Conservation (phyloP, 225 moss, liverwort and hornwort genomes). For the Polytrichum commune region DNA sequence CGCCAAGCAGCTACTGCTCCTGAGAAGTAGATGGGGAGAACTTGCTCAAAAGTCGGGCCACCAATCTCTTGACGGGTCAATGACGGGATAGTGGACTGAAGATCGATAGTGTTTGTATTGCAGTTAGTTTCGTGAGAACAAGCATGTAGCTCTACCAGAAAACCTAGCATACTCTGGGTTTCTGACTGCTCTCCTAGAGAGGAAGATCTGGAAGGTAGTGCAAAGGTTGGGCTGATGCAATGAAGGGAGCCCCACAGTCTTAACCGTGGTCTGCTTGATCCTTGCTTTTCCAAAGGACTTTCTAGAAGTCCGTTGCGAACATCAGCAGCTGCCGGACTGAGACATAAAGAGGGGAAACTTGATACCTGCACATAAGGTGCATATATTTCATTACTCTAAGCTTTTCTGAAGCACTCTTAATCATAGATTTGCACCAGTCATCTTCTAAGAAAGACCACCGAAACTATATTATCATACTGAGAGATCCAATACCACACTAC, state of each 20-base stretch:
- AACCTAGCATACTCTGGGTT: slow-evolving; percentile 55
- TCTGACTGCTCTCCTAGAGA: slow-evolving; percentile 24
- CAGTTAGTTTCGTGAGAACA: slow-evolving; percentile 35
- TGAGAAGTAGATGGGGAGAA: slow-evolving; percentile 55
- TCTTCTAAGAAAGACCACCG: too few species aligned
- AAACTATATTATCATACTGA: neutral
- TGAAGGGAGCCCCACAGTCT: slow-evolving; percentile 45
- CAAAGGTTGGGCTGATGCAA: slow-evolving; percentile 68
- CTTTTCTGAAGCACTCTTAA: too few species aligned
- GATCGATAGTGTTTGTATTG: neutral
- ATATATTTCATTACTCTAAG: neutral
- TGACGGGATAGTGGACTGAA: slow-evolving; percentile 5
- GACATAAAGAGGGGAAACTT: slow-evolving; percentile 59
- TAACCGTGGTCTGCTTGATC: slow-evolving; percentile 27
- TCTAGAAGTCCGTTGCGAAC: slow-evolving; percentile 42
- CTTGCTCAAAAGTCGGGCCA: slow-evolving; percentile 16
- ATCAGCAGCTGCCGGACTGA: slow-evolving; percentile 55
- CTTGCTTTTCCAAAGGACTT: slow-evolving; percentile 39
- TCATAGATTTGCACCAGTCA: too few species aligned
- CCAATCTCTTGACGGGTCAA: slow-evolving; percentile 12
- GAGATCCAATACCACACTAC: neutral
- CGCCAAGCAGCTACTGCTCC: slow-evolving; percentile 73
- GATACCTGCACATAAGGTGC: slow-evolving; percentile 30
- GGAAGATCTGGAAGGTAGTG: slow-evolving; percentile 48
- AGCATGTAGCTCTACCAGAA: slow-evolving; percentile 54